Conservation (phyloP, 1,139 yeast species). For the Lodderomyces pseudojiufengensis region DNA sequence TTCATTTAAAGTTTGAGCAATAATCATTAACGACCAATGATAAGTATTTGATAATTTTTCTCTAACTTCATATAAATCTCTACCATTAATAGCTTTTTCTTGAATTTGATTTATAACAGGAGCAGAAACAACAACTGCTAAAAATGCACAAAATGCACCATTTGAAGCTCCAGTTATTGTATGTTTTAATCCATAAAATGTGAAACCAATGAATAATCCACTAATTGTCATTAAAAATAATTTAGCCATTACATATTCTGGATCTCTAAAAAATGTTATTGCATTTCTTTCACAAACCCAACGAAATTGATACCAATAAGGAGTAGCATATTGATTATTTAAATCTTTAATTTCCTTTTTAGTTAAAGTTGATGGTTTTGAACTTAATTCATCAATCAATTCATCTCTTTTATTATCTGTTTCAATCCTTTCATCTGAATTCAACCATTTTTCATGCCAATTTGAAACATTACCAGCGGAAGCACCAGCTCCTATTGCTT, state of each 20-base stretch:
- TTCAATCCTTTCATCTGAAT: conserved; percentile 29
- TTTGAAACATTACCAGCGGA: conserved; percentile 46
- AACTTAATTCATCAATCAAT: conserved; percentile 17
- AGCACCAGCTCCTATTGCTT: conserved; percentile 68
- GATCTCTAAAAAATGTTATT: conserved; percentile 41
- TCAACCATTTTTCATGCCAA: conserved; percentile 46
- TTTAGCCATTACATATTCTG: conserved; percentile 43
- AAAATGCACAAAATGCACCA: conserved; percentile 49
- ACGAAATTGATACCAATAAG: conserved; percentile 32
- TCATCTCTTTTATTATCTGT: conserved; percentile 17
- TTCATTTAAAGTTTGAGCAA: conserved; percentile 51
- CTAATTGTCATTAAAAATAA: conserved; percentile 37
- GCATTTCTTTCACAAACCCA: conserved; percentile 32
- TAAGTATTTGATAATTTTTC: conserved; percentile 64
- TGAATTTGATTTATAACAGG: conserved; percentile 45
- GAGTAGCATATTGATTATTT: conserved; percentile 31
- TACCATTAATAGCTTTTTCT: conserved; percentile 43
- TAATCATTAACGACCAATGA: conserved; percentile 57
- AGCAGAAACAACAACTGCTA: conserved; percentile 46
- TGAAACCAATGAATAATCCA: conserved; percentile 53
- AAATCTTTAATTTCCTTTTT: conserved; percentile 11
- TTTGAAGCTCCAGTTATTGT: conserved; percentile 50
- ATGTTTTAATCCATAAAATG: conserved; percentile 39
- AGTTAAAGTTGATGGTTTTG: conserved; percentile 6
- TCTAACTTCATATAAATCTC: conserved; percentile 59